These are phyloP conservation scores for Pseudogymnoascus sp. DNA, from an alignment of 2,329 filamentous ascomycete genomes.

Conservation along the genomic window DNA sequence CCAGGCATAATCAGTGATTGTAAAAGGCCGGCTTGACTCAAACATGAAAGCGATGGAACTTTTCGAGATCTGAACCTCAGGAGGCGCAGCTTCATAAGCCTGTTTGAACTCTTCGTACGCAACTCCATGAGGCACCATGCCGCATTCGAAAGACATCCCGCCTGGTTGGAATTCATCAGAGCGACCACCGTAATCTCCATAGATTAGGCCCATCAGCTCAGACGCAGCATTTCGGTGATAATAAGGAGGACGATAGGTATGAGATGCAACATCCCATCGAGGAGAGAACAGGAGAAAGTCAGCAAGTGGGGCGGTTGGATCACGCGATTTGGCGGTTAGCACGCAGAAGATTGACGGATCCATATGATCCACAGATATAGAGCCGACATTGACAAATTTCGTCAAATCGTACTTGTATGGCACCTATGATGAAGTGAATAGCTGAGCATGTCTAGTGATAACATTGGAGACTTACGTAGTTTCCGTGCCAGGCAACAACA, in stretches of 20 bases:
- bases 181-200: constrained; percentile 36
- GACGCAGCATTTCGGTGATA: constrained; percentile 47
- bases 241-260: constrained; percentile 50
- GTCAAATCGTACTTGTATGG: constrained; percentile 50
- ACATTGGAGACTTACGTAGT: constrained; percentile 34
- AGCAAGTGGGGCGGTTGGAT: constrained; percentile 45
- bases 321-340: constrained; percentile 48
- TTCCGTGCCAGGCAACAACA: constrained; percentile 67
- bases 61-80: constrained; percentile 38
- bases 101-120: constrained; percentile 41
- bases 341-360: constrained; percentile 61
- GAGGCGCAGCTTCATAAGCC: constrained; percentile 38
- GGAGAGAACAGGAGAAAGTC: constrained; percentile 64
- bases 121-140: constrained; percentile 42
- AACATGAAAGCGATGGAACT: constrained; percentile 45
- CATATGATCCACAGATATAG: constrained; percentile 54
- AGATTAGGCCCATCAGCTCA: constrained; percentile 38
- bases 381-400: constrained; percentile 50
- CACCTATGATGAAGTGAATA: constrained; percentile 27
- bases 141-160: constrained; percentile 35
- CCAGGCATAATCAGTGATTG: constrained; percentile 48
- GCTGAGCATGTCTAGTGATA: constrained; percentile 27
- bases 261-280: constrained; percentile 53
- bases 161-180: constrained; percentile 39
- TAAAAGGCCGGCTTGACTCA: constrained; percentile 45